These are phyloP conservation scores for Austroboletus novae-zelandiae DNA, from an alignment of 1,284 basidiomycete species.

Conservation along the genomic window DNA sequence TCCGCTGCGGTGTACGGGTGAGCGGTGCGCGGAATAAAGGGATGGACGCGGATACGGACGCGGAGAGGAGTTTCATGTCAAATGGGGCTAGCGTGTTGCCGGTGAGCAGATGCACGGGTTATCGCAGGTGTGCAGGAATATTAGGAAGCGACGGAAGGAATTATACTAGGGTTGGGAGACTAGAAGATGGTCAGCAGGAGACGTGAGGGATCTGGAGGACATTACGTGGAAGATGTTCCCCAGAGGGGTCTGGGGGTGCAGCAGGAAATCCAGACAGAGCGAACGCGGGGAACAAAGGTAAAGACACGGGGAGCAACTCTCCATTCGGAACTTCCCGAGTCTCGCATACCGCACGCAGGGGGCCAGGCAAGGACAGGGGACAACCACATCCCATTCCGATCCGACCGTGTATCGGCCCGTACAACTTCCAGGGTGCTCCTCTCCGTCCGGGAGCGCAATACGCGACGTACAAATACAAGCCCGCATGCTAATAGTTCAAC, in stretches of 20 bases:
- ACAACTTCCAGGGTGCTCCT: too few relatives aligned
- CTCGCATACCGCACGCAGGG: constrained; percentile 17
- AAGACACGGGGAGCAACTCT: constrained; percentile 2
- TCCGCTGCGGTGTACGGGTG: constrained; percentile 14
- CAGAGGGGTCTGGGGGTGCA: constrained; percentile 8
- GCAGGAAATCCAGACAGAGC: constrained; percentile 9
- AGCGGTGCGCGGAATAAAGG: constrained; percentile 3
- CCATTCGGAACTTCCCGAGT: constrained; percentile 30
- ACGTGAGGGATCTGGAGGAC: neutral
- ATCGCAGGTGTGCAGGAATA: constrained; percentile 8
- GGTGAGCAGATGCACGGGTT: constrained; percentile 17
- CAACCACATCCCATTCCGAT: too few relatives aligned
- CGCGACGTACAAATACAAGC: constrained; percentile 14
- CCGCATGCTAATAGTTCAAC: neutral
- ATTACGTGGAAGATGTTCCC: constrained; percentile 16
- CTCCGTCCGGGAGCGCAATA: too few relatives aligned
- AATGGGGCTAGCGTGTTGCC: constrained; percentile 21
- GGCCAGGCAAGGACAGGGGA: constrained; percentile 56
- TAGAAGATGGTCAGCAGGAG: constrained; percentile 4
- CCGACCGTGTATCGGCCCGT: too few relatives aligned
- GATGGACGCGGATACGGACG: constrained; percentile 12
- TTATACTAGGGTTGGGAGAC: neutral
- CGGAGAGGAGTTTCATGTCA: constrained; percentile 19
- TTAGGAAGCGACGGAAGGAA: neutral
- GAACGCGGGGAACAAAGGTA: constrained; percentile 20